Conservation (phyloP, 306 rosid genomes). For the Hippophae rhamnoides region DNA sequence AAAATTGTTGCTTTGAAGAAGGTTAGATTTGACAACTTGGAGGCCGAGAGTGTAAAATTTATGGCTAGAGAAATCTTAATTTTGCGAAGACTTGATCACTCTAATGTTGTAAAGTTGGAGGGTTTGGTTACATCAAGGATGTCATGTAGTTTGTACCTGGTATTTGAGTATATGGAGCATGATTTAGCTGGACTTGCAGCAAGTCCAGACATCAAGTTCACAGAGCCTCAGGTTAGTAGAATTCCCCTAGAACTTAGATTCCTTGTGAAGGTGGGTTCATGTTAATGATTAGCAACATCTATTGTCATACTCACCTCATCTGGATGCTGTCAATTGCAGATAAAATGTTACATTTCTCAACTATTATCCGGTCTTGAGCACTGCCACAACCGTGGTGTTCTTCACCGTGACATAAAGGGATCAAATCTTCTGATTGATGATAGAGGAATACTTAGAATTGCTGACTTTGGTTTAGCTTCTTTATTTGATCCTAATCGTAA, state of each 20-base stretch:
- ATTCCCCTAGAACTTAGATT: slow-evolving; percentile 24
- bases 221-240: slow-evolving; percentile 82
- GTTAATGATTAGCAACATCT: not conserved
- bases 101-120: slow-evolving; percentile 88
- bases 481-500: slow-evolving; percentile 66
- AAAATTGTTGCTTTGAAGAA: slow-evolving; percentile 90
- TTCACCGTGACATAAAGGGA: slow-evolving; percentile 96
- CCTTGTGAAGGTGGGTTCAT: not conserved
- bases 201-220: slow-evolving; percentile 72
- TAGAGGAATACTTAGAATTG: slow-evolving; percentile 71
- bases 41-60: slow-evolving; percentile 85
- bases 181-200: slow-evolving; percentile 96
- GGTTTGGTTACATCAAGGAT: slow-evolving; percentile 95
- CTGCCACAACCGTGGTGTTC: slow-evolving; percentile 66
- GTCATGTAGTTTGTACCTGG: slow-evolving; percentile 95
- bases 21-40: slow-evolving; percentile 93
- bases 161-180: slow-evolving; percentile 82
- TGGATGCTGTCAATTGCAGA: slow-evolving; percentile 37
- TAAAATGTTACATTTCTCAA: slow-evolving; percentile 84
- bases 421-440: slow-evolving; percentile 88
- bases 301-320: slow-evolving; percentile 18
- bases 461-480: slow-evolving; percentile 92
- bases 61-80: slow-evolving; percentile 96
- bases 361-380: slow-evolving; percentile 87
- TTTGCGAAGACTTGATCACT: slow-evolving; percentile 78